These are phyloP conservation scores for Penicillium sp. DNA, from an alignment of 2,329 filamentous ascomycete genomes.

Conservation along the genomic window DNA sequence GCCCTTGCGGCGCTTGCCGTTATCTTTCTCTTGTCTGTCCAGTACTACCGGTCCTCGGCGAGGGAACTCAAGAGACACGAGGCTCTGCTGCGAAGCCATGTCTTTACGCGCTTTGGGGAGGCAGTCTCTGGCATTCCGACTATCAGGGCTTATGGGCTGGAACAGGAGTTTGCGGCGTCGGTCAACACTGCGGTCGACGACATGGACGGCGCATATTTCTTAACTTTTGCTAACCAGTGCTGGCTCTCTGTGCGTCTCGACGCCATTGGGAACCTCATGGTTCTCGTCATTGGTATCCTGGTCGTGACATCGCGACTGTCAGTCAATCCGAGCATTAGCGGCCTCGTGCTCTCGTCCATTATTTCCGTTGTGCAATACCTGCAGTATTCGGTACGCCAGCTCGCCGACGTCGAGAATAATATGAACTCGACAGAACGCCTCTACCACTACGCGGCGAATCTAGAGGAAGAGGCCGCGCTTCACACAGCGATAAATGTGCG, in stretches of 20 bases:
- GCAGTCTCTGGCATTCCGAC: conserved; percentile 77
- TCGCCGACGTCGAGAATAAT: conserved; percentile 94
- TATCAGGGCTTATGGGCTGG: conserved; percentile 81
- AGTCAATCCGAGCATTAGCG: conserved; percentile 75
- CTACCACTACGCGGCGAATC: conserved; percentile 56
- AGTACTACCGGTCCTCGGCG: conserved; percentile 86
- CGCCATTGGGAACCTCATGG: conserved; percentile 73
- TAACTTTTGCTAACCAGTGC: conserved; percentile 89
- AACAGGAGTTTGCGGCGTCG: conserved; percentile 64
- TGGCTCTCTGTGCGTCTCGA: conserved; percentile 85
- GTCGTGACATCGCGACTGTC: conserved; percentile 85
- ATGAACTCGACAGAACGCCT: conserved; percentile 78
- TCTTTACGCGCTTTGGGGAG: conserved; percentile 90
- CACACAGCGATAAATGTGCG: no score
- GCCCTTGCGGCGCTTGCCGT: conserved; percentile 66
- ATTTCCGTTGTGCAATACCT: conserved; percentile 91
- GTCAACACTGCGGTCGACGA: conserved; percentile 72
- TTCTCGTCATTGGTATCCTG: conserved; percentile 82
- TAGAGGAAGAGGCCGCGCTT: conserved; percentile 52
- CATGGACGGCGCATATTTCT: conserved; percentile 88
- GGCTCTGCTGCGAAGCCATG: conserved; percentile 76
- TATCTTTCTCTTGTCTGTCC: conserved; percentile 75
- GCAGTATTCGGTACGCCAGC: conserved; percentile 85
- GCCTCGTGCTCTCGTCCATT: conserved; percentile 85
- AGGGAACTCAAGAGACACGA: conserved; percentile 94